phyloP scores from a whole-genome alignment of 305 asterid species.

The Ruellia speciosa region DNA sequence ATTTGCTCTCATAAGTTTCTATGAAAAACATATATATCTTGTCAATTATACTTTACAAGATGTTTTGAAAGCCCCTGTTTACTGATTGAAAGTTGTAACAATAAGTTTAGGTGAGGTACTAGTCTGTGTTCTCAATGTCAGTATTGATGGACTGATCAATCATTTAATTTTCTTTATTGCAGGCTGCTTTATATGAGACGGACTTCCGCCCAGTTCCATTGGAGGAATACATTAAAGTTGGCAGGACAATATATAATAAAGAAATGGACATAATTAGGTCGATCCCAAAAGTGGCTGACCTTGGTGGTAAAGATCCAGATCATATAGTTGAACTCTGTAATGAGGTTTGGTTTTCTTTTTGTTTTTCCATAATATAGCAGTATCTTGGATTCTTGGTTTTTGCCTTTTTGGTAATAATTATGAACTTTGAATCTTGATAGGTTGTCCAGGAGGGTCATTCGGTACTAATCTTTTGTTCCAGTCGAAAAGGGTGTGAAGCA shows the following conservation, averaged over 20 bases:
- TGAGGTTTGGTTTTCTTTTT: slow-evolving; percentile 52
- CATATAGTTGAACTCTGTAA: slow-evolving; percentile 93
- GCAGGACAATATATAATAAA: slow-evolving; percentile 67
- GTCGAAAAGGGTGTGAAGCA: slow-evolving; percentile 97
- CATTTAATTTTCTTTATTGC: slow-evolving; percentile 22
- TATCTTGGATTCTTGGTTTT: slow-evolving; percentile 11
- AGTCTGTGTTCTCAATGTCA: neutral
- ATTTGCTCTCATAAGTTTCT: neutral
- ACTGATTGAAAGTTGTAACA: neutral
- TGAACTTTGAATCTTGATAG: slow-evolving; percentile 34
- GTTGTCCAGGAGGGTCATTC: slow-evolving; percentile 99
- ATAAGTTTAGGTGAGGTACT: neutral
- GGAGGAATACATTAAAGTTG: slow-evolving; percentile 90
- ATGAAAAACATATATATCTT: neutral
- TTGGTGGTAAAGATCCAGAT: slow-evolving; percentile 97
- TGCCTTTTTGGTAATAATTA: slow-evolving; percentile 14
- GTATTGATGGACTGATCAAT: slow-evolving; percentile 16
- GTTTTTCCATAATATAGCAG: slow-evolving; percentile 15
- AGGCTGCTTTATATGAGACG: slow-evolving; percentile 97
- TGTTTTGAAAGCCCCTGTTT: slow-evolving; percentile 3
- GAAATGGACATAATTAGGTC: slow-evolving; percentile 74
- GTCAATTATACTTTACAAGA: slow-evolving; percentile 10
- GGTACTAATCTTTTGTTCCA: slow-evolving; percentile 91
- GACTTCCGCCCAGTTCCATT: slow-evolving; percentile 96
- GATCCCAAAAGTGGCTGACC: slow-evolving; percentile 60